Conservation (phyloP, 495 filamentous ascomycete species). For the Xylaria sp. region DNA sequence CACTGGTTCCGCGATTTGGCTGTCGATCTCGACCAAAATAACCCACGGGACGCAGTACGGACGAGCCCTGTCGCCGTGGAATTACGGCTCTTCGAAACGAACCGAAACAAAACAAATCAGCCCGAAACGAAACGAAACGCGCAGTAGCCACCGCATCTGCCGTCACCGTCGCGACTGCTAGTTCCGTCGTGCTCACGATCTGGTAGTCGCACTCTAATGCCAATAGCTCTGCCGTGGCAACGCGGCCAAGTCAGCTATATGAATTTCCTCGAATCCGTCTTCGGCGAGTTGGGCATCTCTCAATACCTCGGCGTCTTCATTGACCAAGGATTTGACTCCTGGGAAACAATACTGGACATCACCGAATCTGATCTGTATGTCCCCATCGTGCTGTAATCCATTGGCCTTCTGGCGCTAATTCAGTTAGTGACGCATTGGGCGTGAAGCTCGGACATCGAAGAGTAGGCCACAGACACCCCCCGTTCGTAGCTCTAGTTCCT, state of each 20-base stretch:
- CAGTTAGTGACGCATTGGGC: constrained; percentile 65
- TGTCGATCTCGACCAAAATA: not conserved
- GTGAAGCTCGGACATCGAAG: constrained; percentile 82
- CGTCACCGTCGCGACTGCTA: not conserved
- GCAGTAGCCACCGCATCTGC: not conserved
- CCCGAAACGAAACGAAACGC: no score
- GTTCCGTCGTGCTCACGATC: constrained; percentile 1
- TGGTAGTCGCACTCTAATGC: constrained; percentile 29
- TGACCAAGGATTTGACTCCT: constrained; percentile 80
- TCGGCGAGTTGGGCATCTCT: constrained; percentile 74
- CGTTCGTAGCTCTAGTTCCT: constrained; percentile 13
- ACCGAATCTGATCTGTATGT: constrained; percentile 80
- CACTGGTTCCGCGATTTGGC: not conserved
- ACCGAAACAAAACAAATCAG: no score
- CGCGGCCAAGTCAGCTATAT: constrained; percentile 44
- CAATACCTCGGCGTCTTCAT: constrained; percentile 74
- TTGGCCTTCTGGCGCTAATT: constrained; percentile 16
- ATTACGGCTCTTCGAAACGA: not conserved
- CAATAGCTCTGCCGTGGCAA: constrained; percentile 34
- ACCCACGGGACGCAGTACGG: not conserved
- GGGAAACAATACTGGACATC: constrained; percentile 80
- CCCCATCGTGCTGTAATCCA: not conserved
- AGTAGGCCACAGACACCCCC: constrained; percentile 52
- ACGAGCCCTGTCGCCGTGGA: not conserved
- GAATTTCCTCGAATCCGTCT: constrained; percentile 59